These are phyloP conservation scores for Binderoboletus segoi DNA, from an alignment of 1,284 basidiomycete genomes.

Conservation along the genomic window DNA sequence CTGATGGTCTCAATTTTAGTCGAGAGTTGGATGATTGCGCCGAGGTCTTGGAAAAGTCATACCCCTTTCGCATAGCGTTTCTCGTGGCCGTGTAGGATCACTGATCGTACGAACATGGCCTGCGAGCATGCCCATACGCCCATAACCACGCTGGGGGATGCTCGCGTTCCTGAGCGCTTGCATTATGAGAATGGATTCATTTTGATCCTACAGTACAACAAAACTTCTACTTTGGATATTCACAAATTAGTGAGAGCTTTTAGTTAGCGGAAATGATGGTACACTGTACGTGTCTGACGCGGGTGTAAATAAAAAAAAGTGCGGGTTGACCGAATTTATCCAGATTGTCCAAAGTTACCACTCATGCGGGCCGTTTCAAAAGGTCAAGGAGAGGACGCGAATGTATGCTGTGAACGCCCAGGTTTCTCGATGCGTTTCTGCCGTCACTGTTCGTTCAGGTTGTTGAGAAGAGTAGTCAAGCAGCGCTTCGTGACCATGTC, in stretches of 20 bases:
- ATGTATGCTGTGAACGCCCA: background rate
- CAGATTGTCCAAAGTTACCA: slow-evolving; percentile 36
- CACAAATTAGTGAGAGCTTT: slow-evolving; percentile 33
- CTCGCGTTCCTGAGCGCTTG: too few species aligned
- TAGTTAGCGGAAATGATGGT: slow-evolving; percentile 36
- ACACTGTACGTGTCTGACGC: slow-evolving; percentile 31
- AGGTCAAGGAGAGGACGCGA: slow-evolving; percentile 5
- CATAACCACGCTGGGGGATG: too few species aligned
- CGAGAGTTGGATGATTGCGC: too few species aligned
- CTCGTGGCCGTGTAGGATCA: background rate
- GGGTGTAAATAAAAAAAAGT: slow-evolving; percentile 34
- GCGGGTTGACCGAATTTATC: slow-evolving; percentile 31
- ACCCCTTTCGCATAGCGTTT: too few species aligned
- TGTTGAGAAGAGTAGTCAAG: slow-evolving; percentile 92
- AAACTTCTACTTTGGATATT: slow-evolving; percentile 35
- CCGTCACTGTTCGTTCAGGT: slow-evolving; percentile 70
- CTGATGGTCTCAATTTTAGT: too few species aligned
- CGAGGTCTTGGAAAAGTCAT: too few species aligned
- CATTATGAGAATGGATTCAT: slow-evolving; percentile 14
- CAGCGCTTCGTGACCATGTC: slow-evolving; percentile 98
- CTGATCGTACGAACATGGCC: background rate
- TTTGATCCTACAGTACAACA: slow-evolving; percentile 37
- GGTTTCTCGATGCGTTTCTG: background rate
- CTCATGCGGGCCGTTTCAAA: slow-evolving; percentile 23
- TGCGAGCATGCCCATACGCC: too few species aligned